phyloP scores from a whole-genome alignment of 164 flowering plant genomes.

The Aristolochia californica region DNA sequence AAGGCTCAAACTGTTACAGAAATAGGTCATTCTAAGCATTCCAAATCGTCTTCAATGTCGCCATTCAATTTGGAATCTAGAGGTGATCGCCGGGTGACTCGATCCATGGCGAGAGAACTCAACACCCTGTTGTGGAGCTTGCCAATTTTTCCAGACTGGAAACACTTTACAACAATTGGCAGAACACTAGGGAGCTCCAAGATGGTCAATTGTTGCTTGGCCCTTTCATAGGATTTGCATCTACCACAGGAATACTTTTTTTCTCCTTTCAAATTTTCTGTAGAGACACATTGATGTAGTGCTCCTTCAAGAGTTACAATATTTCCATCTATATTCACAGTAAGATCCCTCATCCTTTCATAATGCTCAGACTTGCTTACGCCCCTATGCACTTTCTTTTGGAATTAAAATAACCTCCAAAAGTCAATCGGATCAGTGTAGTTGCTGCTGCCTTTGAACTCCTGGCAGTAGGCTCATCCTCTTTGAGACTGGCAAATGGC shows the following conservation, averaged over 20 bases:
- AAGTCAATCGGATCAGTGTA: conserved; percentile 65
- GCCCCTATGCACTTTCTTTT: conserved; percentile 80
- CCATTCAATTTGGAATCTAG: no score
- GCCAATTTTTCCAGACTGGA: conserved; percentile 95
- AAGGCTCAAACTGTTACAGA: no score
- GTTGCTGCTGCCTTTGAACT: conserved; percentile 50
- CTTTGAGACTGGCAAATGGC: conserved; percentile 71
- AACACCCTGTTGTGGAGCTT: conserved; percentile 76
- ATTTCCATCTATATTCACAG: conserved; percentile 83
- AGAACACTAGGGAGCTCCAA: conserved; percentile 89
- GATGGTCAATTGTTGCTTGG: conserved; percentile 76
- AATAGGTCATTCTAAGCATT: no score
- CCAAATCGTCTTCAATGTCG: no score
- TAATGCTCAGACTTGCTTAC: conserved; percentile 57
- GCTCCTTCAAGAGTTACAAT: conserved; percentile 81
- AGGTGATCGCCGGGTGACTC: no score
- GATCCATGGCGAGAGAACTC: no score
- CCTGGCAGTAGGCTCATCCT: conserved; percentile 31
- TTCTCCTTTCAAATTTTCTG: conserved; percentile 84
- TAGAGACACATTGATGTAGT: conserved; percentile 46
- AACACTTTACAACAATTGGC: conserved; percentile 83
- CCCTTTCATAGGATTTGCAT: conserved; percentile 89
- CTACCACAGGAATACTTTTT: conserved; percentile 84
- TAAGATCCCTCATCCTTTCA: conserved; percentile 90
- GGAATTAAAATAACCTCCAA: conserved; percentile 94